These are phyloP conservation scores for Lecanosticta acicola DNA, from an alignment of 2,329 filamentous ascomycete genomes.

Conservation along the genomic window DNA sequence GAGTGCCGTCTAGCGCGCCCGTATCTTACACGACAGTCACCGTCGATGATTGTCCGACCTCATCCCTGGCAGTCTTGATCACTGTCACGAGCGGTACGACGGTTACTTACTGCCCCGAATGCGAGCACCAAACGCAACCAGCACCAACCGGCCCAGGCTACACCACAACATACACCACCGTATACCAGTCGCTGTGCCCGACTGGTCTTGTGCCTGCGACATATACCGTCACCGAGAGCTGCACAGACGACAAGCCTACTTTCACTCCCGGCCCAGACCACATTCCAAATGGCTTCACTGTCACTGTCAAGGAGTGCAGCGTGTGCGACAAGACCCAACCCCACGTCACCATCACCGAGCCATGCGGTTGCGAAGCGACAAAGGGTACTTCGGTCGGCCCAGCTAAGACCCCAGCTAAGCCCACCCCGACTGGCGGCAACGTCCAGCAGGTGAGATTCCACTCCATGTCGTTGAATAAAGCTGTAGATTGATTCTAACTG, in stretches of 20 bases:
- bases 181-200: constrained; percentile 31
- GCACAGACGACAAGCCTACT: constrained; percentile 31
- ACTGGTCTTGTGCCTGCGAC: constrained; percentile 30
- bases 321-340: constrained; percentile 28
- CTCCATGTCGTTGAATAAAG: neutral
- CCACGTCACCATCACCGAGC: constrained; percentile 33
- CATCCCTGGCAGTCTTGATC: constrained; percentile 28
- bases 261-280: constrained; percentile 31
- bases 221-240: constrained; percentile 36
- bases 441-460: constrained; percentile 11
- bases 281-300: constrained; percentile 33
- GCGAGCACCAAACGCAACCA: constrained; percentile 18
- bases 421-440: constrained; percentile 12
- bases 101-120: constrained; percentile 35
- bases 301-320: constrained; percentile 31
- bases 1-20: constrained; percentile 5
- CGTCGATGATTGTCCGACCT: constrained; percentile 30
- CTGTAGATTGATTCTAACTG: no score
- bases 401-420: constrained; percentile 10
- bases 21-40: constrained; percentile 32
- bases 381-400: constrained; percentile 20
- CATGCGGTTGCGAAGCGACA: constrained; percentile 32
- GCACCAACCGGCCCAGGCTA: constrained; percentile 17
- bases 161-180: constrained; percentile 35
- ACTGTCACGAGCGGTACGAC: constrained; percentile 33